Conservation (phyloP, 108 stramenopile genomes). For the Conticribra weissflogii region DNA sequence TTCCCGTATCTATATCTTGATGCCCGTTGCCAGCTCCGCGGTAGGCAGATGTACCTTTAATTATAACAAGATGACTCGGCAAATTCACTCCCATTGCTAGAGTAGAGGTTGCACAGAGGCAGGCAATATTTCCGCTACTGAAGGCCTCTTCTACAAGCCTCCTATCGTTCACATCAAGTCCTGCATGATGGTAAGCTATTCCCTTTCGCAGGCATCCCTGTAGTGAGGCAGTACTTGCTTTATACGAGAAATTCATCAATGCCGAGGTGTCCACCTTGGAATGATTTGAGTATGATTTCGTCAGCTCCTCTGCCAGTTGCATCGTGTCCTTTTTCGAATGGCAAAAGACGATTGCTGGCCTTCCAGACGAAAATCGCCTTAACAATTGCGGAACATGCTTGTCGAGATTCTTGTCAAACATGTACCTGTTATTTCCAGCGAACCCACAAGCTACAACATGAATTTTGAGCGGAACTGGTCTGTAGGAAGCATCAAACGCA, state of each 20-base stretch:
- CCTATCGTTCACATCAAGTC: conserved; percentile 73
- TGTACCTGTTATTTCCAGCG: conserved; percentile 77
- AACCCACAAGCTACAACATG: conserved; percentile 75
- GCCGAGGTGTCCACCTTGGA: conserved; percentile 33
- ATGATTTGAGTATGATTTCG: conserved; percentile 40
- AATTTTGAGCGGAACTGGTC: conserved; percentile 89
- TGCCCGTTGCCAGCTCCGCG: conserved; percentile 84
- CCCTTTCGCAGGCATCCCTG: conserved; percentile 72
- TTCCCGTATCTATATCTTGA: conserved; percentile 81
- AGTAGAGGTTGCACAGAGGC: conserved; percentile 94
- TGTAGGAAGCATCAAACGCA: conserved; percentile 84
- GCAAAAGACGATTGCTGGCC: conserved; percentile 93
- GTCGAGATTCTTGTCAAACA: conserved; percentile 85
- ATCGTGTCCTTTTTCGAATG: conserved; percentile 94
- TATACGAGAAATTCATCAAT: conserved; percentile 32
- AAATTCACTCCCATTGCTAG: conserved; percentile 97
- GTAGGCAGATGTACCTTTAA: conserved; percentile 75
- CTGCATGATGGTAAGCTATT: conserved; percentile 92
- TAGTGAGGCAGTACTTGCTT: conserved; percentile 53
- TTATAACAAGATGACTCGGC: conserved; percentile 94
- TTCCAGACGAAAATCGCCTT: conserved; percentile 72
- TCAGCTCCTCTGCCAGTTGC: conserved; percentile 64
- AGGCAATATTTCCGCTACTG: conserved; percentile 60
- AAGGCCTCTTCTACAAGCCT: conserved; percentile 82
- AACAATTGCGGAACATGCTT: conserved; percentile 76